phyloP scores from a whole-genome alignment of 257 asterid genomes.

The Nicotiana tomentosiformis region DNA sequence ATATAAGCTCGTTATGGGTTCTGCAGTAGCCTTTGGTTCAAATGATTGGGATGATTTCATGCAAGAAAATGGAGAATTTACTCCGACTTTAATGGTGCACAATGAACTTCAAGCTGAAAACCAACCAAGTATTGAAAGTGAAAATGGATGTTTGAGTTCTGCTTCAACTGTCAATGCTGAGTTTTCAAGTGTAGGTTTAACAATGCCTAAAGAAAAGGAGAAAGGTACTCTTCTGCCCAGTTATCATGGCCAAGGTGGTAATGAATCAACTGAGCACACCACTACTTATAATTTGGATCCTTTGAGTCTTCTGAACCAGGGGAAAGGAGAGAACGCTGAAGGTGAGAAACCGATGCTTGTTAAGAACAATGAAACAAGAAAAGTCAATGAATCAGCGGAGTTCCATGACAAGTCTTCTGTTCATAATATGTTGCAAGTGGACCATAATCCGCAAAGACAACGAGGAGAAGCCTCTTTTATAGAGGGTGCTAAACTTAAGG shows the following conservation, averaged over 20 bases:
- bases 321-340: constrained; percentile 16
- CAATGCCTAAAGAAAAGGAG: constrained; percentile 16
- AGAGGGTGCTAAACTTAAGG: constrained; percentile 15
- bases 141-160: constrained; percentile 15
- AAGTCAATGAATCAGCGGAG: constrained; percentile 34
- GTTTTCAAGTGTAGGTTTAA: constrained; percentile 11
- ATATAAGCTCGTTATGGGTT: constrained; percentile 47
- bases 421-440: constrained; percentile 13
- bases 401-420: constrained; percentile 29
- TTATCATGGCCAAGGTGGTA: constrained; percentile 19
- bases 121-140: constrained; percentile 19
- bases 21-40: constrained; percentile 69
- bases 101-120: constrained; percentile 26
- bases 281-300: constrained; percentile 14
- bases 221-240: background rate
- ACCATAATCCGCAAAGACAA: background rate
- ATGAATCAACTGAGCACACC: constrained; percentile 9
- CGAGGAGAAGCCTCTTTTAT: background rate
- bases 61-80: constrained; percentile 38
- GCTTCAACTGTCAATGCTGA: constrained; percentile 17
- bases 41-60: constrained; percentile 79
- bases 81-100: constrained; percentile 23
- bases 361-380: constrained; percentile 26
- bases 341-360: constrained; percentile 16
- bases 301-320: constrained; percentile 15